phyloP scores from a whole-genome alignment of 2,329 filamentous ascomycete species.

The Neopestalotiopsis sp. region DNA sequence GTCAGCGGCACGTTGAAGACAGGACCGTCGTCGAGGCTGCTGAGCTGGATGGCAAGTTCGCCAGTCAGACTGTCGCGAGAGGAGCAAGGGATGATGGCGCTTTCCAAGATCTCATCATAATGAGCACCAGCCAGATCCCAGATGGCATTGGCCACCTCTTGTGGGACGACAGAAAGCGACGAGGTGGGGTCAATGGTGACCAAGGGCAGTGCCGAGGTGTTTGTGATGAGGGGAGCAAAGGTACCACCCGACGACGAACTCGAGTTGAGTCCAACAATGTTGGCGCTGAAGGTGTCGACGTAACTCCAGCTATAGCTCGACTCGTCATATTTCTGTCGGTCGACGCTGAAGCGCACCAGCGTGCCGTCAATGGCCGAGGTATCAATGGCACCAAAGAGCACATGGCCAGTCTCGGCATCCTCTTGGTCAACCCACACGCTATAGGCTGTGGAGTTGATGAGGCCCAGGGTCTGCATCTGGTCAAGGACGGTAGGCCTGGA shows the following conservation, averaged over 20 bases:
- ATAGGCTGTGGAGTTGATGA: conserved; percentile 36
- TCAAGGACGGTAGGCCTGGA: conserved; percentile 30
- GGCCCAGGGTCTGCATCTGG: conserved; percentile 31
- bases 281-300: conserved; percentile 11
- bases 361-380: conserved; percentile 32
- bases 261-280: conserved; percentile 18
- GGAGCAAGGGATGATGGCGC: conserved; percentile 33
- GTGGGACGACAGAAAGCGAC: conserved; percentile 25
- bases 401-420: conserved; percentile 31
- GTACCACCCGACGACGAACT: conserved; percentile 2
- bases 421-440: conserved; percentile 40
- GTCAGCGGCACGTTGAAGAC: conserved; percentile 30
- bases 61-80: conserved; percentile 27
- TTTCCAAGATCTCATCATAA: conserved; percentile 21
- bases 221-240: conserved; percentile 17
- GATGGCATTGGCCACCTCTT: conserved; percentile 30
- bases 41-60: conserved; percentile 30
- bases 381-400: conserved; percentile 41
- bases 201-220: conserved; percentile 19
- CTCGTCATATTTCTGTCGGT: not conserved
- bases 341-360: conserved; percentile 28
- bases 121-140: conserved; percentile 35
- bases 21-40: conserved; percentile 32
- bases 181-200: conserved; percentile 20
- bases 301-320: conserved; percentile 14